phyloP scores from a whole-genome alignment of 192 early-diverging fungal species.

The Podila epigama region DNA sequence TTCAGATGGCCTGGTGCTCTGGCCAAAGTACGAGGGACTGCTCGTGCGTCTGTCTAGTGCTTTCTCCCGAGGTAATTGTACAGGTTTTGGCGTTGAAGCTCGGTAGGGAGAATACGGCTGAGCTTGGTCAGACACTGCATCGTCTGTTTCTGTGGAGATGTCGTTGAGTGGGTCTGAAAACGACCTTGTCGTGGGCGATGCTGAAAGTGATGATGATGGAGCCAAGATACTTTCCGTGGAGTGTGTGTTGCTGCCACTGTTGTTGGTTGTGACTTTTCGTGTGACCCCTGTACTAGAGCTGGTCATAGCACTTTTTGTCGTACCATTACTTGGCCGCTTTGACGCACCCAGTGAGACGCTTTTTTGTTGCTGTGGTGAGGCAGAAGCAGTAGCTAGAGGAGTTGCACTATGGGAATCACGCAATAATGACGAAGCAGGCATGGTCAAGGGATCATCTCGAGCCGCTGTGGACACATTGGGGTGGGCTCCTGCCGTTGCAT shows the following conservation, averaged over 20 bases:
- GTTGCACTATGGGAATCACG: background rate
- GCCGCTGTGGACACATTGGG: background rate
- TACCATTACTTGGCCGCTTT: too few relatives aligned
- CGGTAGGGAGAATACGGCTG: background rate
- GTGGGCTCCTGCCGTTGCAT: background rate
- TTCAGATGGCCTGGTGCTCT: background rate
- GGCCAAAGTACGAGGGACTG: background rate
- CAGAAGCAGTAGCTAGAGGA: background rate
- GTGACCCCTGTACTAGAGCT: background rate
- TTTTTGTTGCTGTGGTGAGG: background rate
- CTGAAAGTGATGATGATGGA: background rate
- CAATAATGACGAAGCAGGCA: background rate
- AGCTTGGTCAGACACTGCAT: background rate
- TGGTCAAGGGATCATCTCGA: constrained; percentile 20
- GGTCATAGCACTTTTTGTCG: background rate
- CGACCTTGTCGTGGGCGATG: background rate
- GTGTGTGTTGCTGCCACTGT: background rate
- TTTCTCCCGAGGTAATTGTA: too few relatives aligned
- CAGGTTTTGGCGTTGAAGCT: background rate
- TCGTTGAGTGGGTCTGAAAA: background rate
- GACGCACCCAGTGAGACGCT: background rate
- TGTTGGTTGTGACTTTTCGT: constrained; percentile 3
- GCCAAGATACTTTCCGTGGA: background rate
- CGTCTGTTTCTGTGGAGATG: background rate
- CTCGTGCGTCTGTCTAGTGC: too few relatives aligned